Evolutionary conservation across 2,329 filamentous ascomycete genomes (phyloP).

Genomic region (Pleurostoma richardsiae): DNA sequence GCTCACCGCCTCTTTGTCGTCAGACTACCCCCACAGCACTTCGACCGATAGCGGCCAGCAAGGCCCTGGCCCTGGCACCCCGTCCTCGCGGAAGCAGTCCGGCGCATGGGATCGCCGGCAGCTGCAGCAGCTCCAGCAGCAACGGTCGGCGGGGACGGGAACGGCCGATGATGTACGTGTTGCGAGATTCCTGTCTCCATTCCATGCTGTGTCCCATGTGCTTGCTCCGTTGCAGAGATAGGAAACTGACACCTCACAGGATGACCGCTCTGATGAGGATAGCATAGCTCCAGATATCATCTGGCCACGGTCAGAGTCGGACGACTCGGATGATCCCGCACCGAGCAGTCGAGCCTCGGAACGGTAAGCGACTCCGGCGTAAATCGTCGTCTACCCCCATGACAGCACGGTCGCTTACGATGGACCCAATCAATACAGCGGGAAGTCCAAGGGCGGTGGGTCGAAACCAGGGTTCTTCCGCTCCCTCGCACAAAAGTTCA

Average conservation of each 20-base stretch:
- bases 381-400: neutral
- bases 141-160: neutral
- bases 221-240: neutral
- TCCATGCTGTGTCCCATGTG: too few relatives aligned
- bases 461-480: slow-evolving; percentile 10
- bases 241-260: neutral
- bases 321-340: slow-evolving; percentile 10
- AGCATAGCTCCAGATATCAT: slow-evolving; percentile 8
- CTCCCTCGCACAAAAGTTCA: slow-evolving; percentile 13
- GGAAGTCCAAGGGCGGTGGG: slow-evolving; percentile 3
- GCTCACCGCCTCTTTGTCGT: slow-evolving; percentile 13
- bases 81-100: slow-evolving; percentile 6
- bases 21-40: slow-evolving; percentile 7
- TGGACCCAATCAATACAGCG: slow-evolving; percentile 1
- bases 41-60: slow-evolving; percentile 4
- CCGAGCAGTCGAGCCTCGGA: neutral
- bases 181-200: neutral
- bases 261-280: slow-evolving; percentile 7
- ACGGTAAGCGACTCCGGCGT: slow-evolving; percentile 1
- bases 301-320: slow-evolving; percentile 16
- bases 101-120: neutral
- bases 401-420: slow-evolving; percentile 2
- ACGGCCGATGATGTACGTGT: neutral
- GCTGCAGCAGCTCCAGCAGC: neutral
- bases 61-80: slow-evolving; percentile 2